Conservation (phyloP, 805 yeast species). For the Myxozyma vanderwaltii region DNA sequence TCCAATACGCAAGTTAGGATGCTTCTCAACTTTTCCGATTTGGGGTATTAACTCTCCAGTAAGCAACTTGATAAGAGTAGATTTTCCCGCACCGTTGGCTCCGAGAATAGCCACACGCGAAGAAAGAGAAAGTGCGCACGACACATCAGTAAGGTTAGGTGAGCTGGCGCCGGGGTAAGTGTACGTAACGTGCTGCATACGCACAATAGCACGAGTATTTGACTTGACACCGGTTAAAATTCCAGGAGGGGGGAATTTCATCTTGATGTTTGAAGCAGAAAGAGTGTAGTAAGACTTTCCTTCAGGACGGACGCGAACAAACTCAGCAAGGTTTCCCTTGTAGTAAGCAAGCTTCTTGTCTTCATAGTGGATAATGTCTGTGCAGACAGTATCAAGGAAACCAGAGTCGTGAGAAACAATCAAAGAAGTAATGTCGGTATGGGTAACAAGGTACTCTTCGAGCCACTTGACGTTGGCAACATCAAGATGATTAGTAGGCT, state of each 20-base stretch:
- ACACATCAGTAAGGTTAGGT: slow-evolving; percentile 76
- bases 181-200: slow-evolving; percentile 82
- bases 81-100: slow-evolving; percentile 99
- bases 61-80: slow-evolving; percentile 87
- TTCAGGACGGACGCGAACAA: slow-evolving; percentile 90
- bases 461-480: slow-evolving; percentile 92
- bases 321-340: slow-evolving; percentile 92
- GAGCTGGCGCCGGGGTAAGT: slow-evolving; percentile 85
- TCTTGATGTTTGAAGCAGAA: slow-evolving; percentile 87
- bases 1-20: slow-evolving; percentile 96
- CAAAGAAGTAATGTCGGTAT: slow-evolving; percentile 86
- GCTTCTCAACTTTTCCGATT: slow-evolving; percentile 91
- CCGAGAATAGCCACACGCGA: slow-evolving; percentile 96
- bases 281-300: slow-evolving; percentile 94
- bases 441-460: slow-evolving; percentile 78
- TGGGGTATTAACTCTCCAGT: slow-evolving; percentile 90
- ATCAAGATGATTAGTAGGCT: slow-evolving; percentile 98
- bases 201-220: slow-evolving; percentile 88
- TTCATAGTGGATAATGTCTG: slow-evolving; percentile 95
- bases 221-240: slow-evolving; percentile 96
- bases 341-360: slow-evolving; percentile 91
- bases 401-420: slow-evolving; percentile 98
- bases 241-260: slow-evolving; percentile 99
- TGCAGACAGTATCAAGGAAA: slow-evolving; percentile 91
- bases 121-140: slow-evolving; percentile 90